Base-by-base conservation (phyloP, 2,329 filamentous ascomycete species). In the Trichophyton benhamiae region DNA sequence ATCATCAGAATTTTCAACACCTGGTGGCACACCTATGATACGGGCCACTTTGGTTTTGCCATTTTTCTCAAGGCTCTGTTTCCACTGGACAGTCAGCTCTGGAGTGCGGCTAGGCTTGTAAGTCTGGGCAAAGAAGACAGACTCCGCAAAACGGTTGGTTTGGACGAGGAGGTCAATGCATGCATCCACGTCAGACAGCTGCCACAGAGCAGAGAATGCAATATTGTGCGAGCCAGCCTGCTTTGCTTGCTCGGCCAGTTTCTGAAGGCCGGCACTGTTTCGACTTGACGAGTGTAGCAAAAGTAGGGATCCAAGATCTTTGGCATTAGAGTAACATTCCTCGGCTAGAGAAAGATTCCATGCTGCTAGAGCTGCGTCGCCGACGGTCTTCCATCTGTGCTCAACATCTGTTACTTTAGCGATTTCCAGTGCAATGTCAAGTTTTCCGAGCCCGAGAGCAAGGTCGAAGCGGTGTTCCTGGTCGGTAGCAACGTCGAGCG, bases 371-470 rank as follows among this genome's bases (percentile, higher is more conserved):
- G 94, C 94, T 0, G 91, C 88, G 68, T 99, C 94, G 63, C 94
- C 94, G 3, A 99, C 89, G 2, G 85, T 91, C 82, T 97, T 97
- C 94, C 94, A 99, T 77, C 96, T 96, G 77, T 97, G 92, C 73
- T 97, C 94, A 1, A 86, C 88, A 65, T 96, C 87, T 9, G 90
- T 88, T 72, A 88, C 81, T 46, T 86, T 83, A 5, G 94, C 92
- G 58, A 97, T 84, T 63, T 91, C 86, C 2, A 96, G 82, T 0
- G 92, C 92, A 69, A 92, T 88, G 46, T 91, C 83, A 13, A 97
- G 83, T 65, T 94, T 87, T 68, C 87, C 89, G 49, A 99, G 80
- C 2, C 85, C 82, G 36, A 99, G 80, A 0, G 94, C 87, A 22
- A 99, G 83, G 63, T 99, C 94, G 69, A 99, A 97, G 72, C 95